Conservation (phyloP, 2,329 filamentous ascomycete genomes). For the Sclerotinia trifoliorum region DNA sequence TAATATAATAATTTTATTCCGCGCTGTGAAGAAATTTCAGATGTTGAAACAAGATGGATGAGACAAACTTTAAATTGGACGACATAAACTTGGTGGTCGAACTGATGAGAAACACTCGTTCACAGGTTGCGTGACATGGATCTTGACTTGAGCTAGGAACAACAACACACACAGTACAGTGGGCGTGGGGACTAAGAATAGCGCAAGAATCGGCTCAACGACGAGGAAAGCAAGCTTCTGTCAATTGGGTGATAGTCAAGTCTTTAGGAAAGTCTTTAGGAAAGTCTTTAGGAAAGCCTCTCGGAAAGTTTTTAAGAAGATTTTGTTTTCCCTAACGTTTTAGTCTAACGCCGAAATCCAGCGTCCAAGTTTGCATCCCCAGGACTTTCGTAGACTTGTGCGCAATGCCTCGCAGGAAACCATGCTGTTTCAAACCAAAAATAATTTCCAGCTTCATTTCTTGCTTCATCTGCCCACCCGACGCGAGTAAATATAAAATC, state of each 20-base stretch:
- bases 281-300: too few relatives aligned
- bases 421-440: not conserved
- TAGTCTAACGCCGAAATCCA: not conserved
- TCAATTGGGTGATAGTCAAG: not conserved
- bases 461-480: not conserved
- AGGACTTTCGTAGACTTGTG: too few relatives aligned
- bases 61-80: slow-evolving; percentile 5
- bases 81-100: not conserved
- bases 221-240: not conserved
- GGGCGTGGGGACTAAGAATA: too few relatives aligned
- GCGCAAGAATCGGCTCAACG: too few relatives aligned
- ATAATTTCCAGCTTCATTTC: not conserved
- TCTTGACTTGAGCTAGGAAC: not conserved
- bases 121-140: not conserved
- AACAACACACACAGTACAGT: too few relatives aligned
- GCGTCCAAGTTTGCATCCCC: not conserved
- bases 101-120: not conserved
- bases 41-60: not conserved
- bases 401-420: not conserved
- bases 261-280: not conserved
- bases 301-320: too few relatives aligned
- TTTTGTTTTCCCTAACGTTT: not conserved
- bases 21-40: not conserved
- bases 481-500: not conserved
- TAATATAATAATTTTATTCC: not conserved